These are phyloP conservation scores for Volvariella surrecta DNA, from an alignment of 1,284 basidiomycete genomes.

Conservation along the genomic window DNA sequence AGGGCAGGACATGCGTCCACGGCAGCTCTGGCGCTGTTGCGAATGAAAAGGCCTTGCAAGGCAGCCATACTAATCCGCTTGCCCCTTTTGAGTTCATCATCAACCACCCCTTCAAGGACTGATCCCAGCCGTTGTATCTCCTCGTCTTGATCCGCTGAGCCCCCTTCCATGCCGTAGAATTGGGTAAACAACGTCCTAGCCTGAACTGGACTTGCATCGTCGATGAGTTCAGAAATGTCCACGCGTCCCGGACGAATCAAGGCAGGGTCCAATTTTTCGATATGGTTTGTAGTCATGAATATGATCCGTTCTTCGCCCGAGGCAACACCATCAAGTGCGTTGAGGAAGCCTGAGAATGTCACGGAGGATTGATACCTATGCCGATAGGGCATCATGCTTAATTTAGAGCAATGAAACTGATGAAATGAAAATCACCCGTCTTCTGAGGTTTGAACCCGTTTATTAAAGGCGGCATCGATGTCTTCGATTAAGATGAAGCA, in stretches of 20 bases:
- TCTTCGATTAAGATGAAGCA: slow-evolving; percentile 95
- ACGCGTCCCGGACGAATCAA: slow-evolving; percentile 94
- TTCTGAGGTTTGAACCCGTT: slow-evolving; percentile 80
- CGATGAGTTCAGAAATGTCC: slow-evolving; percentile 80
- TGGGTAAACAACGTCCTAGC: slow-evolving; percentile 73
- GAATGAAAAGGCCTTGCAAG: slow-evolving; percentile 89
- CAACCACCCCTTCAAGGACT: slow-evolving; percentile 43
- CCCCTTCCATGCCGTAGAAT: slow-evolving; percentile 66
- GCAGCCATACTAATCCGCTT: slow-evolving; percentile 85
- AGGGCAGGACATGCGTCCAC: slow-evolving; percentile 46
- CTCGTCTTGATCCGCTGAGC: slow-evolving; percentile 18
- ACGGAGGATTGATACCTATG: slow-evolving; percentile 85
- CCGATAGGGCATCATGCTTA: slow-evolving; percentile 10
- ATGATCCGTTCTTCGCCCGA: slow-evolving; percentile 96
- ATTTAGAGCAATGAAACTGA: slow-evolving; percentile 1
- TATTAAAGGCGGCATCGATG: slow-evolving; percentile 96
- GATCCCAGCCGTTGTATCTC: slow-evolving; percentile 41
- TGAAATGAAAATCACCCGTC: slow-evolving; percentile 59
- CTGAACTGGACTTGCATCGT: slow-evolving; percentile 83
- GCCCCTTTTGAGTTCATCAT: slow-evolving; percentile 42
- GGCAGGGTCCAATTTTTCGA: slow-evolving; percentile 78
- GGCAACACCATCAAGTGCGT: slow-evolving; percentile 96
- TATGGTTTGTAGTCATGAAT: slow-evolving; percentile 99
- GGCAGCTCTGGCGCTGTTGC: slow-evolving; percentile 58
- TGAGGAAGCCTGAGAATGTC: slow-evolving; percentile 96